Evolutionary conservation across 2,329 filamentous ascomycete genomes (phyloP).

Genomic region (Cordyceps cicadae): DNA sequence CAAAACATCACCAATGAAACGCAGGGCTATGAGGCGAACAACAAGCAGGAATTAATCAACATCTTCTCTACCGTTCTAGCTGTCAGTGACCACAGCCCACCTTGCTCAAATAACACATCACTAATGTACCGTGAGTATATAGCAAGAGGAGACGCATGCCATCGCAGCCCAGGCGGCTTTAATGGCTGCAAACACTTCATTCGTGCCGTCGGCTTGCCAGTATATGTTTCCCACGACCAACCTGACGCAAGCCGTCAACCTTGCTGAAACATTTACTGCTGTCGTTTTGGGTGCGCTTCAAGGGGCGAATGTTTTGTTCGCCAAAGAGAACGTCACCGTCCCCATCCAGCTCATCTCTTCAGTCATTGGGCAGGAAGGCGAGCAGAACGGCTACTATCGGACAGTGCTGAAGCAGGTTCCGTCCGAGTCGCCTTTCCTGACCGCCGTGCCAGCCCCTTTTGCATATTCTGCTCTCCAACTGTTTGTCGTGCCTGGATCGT

Average conservation of each 20-base stretch:
- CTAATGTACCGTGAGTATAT: background rate
- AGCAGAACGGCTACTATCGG: constrained; percentile 65
- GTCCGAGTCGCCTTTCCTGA: constrained; percentile 58
- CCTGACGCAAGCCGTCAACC: constrained; percentile 48
- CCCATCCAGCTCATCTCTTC: constrained; percentile 51
- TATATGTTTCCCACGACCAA: constrained; percentile 55
- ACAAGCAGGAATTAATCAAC: constrained; percentile 36
- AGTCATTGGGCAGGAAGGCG: constrained; percentile 63
- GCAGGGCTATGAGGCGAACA: constrained; percentile 37
- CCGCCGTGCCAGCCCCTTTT: constrained; percentile 51
- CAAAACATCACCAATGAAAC: constrained; percentile 53
- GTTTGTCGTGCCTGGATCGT: constrained; percentile 52
- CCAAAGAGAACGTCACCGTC: constrained; percentile 40
- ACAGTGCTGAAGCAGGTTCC: constrained; percentile 47
- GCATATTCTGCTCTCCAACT: constrained; percentile 55
- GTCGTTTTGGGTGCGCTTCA: constrained; percentile 62
- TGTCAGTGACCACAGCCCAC: constrained; percentile 19
- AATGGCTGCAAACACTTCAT: constrained; percentile 36
- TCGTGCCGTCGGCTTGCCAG: constrained; percentile 52
- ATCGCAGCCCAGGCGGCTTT: constrained; percentile 51
- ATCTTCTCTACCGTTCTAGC: constrained; percentile 40
- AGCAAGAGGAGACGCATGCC: constrained; percentile 62
- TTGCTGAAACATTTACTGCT: constrained; percentile 59
- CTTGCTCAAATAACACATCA: constrained; percentile 39
- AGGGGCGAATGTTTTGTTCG: constrained; percentile 51